Evolutionary conservation across 208 protist genomes (phyloP), one percentile per base, ranked within the genome.

Genomic region (Lotmaria passim): DNA sequence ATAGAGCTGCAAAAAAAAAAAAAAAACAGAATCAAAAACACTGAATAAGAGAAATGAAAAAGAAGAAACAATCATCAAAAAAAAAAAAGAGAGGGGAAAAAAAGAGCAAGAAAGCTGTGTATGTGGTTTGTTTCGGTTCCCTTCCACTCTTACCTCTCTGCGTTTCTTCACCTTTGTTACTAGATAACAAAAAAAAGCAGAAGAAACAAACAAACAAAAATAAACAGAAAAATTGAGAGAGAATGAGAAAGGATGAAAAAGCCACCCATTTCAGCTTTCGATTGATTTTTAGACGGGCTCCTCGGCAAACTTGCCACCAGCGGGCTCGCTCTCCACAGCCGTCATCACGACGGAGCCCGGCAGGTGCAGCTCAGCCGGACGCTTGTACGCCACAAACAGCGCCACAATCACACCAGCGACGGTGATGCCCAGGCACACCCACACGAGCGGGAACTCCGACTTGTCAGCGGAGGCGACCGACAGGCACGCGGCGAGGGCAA

Each of bases 371-470:
- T 86, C 74, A 46, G 79, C 72, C 6, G 85, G 85, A 41, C 85
- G 85, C 59, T 68, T 81, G 73, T 86, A 82, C 28, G 78, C 85
- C 50, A 83, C 72, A 56, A 73, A 81, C 39, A 87, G 65, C 0
- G 69, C 82, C 31, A 78, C 59, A 47, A 72, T 73, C 65, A 82
- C 65, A 46, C 84, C 80, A 11, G 69, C 79, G 4, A 87, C 70
- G 26, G 81, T 86, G 70, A 90, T 81, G 64, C 81, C 81, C 30
- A 90, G 74, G 72, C 84, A 90, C 59, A 86, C 68, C 78, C 78
- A 90, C 46, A 90, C 71, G 4, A 88, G 75, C 39, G 85, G 81
- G 57, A 87, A 87, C 62, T 86, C 71, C 41, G 84, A 77, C 50
- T 82, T 81, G 38, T 52, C 53, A 33, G 68, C 75, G 15, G 81